phyloP scores from a whole-genome alignment of 257 asterid species.

The Ilex asprella region DNA sequence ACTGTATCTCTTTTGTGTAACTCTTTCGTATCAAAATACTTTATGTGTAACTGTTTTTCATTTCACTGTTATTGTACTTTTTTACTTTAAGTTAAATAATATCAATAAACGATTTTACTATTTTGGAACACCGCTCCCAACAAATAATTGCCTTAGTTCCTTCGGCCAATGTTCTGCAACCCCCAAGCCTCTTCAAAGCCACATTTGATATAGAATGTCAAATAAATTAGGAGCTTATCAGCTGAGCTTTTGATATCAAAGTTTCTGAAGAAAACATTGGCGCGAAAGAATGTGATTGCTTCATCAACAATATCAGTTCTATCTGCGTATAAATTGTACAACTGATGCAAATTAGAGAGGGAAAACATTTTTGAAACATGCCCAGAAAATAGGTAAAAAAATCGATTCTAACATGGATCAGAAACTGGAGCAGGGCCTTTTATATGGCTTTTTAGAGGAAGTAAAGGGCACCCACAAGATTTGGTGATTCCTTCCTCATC shows the following conservation, averaged over 20 bases:
- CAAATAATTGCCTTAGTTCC: constrained; percentile 97
- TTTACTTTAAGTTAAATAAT: no score
- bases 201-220: constrained; percentile 81
- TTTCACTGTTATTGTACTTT: no score
- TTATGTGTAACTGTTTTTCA: no score
- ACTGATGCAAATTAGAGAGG: no score
- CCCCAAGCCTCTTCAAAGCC: constrained; percentile 86
- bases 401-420: constrained; percentile 54
- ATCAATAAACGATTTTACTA: no score
- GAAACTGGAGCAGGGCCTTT: constrained; percentile 97
- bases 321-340: constrained; percentile 44
- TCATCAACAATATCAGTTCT: constrained; percentile 90
- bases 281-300: constrained; percentile 95
- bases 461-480: constrained; percentile 97
- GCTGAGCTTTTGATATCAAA: constrained; percentile 86
- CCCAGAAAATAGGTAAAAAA: no score
- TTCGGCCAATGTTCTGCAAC: constrained; percentile 98
- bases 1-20: no score
- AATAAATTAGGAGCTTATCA: constrained; percentile 93
- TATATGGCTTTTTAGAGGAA: constrained; percentile 91
- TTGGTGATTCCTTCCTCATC: constrained; percentile 65
- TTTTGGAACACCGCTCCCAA: no score
- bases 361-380: no score
- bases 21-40: no score
- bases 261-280: constrained; percentile 95